Base-by-base conservation (phyloP, 208 protist genomes). In the Acanthamoeba castellanii region DNA sequence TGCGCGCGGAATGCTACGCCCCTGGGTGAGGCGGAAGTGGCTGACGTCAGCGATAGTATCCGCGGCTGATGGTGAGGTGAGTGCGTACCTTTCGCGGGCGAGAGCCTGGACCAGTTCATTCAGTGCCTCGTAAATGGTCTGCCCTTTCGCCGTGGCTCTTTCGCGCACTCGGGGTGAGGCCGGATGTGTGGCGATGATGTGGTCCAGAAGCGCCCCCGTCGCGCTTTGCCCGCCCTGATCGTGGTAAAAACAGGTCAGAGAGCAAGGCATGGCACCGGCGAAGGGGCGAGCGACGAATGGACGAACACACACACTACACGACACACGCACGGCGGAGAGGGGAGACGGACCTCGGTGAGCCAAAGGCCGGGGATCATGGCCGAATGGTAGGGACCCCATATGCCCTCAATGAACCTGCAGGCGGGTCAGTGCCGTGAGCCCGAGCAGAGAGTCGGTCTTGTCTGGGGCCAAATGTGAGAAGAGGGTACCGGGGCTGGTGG, bases 341-440 rank as follows among this genome's bases (percentile, higher is more conserved):
- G 32, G 66, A 34, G 42, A 47, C 42, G 7, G 20, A 78, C 70
- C 70, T 82, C 82, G 14, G 82, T 70, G 14, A 90, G 82, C 82
- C 82, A 90, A 7, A 70, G 57, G 82, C 82, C 50, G 9, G 82
- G 82, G n/a, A 90, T 70, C 57, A 90, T 68, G 32, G 57, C 82
- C 32, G 82, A 90, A 20, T 70, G 66, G 50, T 90, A 90, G 30
- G 82, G 82, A 27, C 82, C 82, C 82, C 82, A 90, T 7, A 90
- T 90, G 57, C 82, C 82, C 20, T 68, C 52, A 13, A 90, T 68
- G 37, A 82, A 82, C 74, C 74, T 82, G 32, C 30, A 47, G 34
- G 30, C 30, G 5, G 22, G 37, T n/a, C 11, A 13, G 72, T 27
- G 37, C 2, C 66, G 14, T 74, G 25, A 42, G 3, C 37, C 1